A percentile compares a stretch with the other conserved stretches of the same genome.
These are phyloP conservation scores for Naganishia kalamii DNA, from an alignment of 768 basidiomycete genomes.

Conservation along the genomic window DNA sequence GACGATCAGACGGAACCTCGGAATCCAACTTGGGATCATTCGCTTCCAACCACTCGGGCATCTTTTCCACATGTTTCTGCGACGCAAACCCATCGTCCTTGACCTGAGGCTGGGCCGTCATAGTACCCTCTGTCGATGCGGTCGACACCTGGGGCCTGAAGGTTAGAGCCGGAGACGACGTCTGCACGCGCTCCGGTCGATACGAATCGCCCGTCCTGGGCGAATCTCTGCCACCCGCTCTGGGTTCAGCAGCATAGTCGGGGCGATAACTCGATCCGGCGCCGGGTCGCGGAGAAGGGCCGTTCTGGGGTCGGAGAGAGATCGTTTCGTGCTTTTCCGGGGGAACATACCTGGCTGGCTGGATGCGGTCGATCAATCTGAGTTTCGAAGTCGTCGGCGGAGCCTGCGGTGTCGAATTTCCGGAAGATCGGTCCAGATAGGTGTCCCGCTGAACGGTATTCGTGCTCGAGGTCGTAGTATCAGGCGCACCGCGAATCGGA, in stretches of 20 bases:
- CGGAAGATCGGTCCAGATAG: background rate
- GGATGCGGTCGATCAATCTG: conserved; percentile 11
- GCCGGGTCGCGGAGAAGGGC: background rate
- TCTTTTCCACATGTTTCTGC: background rate
- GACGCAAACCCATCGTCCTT: conserved; percentile 10
- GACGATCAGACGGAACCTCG: background rate
- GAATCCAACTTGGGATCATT: conserved; percentile 6
- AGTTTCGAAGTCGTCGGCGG: background rate
- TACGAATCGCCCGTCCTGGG: background rate
- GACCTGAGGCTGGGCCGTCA: no score
- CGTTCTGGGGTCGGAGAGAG: background rate
- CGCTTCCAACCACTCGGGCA: conserved; percentile 10
- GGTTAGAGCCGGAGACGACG: background rate
- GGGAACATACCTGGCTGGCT: conserved; percentile 13
- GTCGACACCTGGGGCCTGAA: background rate
- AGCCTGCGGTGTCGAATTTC: background rate
- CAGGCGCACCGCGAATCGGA: background rate
- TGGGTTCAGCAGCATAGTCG: background rate
- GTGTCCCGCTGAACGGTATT: background rate
- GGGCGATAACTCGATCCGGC: background rate
- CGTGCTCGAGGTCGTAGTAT: background rate
- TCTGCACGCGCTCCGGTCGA: background rate
- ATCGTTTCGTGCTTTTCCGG: conserved; percentile 1
- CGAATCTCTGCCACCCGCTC: background rate
- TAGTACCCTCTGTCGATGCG: background rate